phyloP scores from a whole-genome alignment of 2,329 filamentous ascomycete genomes.

The Paraphaeosphaeria sporulosa region DNA sequence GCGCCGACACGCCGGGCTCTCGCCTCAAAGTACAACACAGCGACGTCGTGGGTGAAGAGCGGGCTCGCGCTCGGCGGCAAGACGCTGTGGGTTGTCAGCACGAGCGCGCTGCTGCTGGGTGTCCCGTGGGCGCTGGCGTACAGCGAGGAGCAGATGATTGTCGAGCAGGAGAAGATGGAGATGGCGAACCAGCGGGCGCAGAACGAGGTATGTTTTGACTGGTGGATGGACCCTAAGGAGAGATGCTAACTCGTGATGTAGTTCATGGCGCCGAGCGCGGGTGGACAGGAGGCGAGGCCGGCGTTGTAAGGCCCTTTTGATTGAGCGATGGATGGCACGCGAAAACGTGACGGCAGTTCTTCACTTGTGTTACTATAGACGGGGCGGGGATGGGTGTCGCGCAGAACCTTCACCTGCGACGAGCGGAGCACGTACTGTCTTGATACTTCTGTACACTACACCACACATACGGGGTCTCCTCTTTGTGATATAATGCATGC shows the following conservation, averaged over 20 bases:
- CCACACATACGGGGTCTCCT: slow-evolving; percentile 3
- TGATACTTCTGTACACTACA: slow-evolving; percentile 13
- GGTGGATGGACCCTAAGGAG: not conserved
- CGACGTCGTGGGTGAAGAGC: slow-evolving; percentile 65
- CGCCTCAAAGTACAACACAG: slow-evolving; percentile 54
- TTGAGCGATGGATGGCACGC: not conserved
- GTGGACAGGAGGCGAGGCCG: slow-evolving; percentile 41
- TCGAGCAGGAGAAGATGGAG: slow-evolving; percentile 98
- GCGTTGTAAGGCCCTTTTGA: slow-evolving; percentile 38
- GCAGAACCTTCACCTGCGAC: not conserved
- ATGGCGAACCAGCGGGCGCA: slow-evolving; percentile 87
- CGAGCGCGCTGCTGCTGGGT: slow-evolving; percentile 85
- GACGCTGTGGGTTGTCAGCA: slow-evolving; percentile 89
- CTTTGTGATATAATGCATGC: slow-evolving; percentile 18
- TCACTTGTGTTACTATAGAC: slow-evolving; percentile 12
- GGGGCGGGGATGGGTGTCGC: slow-evolving; percentile 1
- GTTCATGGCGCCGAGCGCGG: slow-evolving; percentile 45
- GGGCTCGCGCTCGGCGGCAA: slow-evolving; percentile 79
- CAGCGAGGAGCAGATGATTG: slow-evolving; percentile 93
- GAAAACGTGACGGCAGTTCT: slow-evolving; percentile 18
- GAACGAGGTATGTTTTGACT: slow-evolving; percentile 68
- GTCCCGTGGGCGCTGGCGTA: slow-evolving; percentile 94
- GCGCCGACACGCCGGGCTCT: slow-evolving; percentile 73
- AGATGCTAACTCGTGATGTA: slow-evolving; percentile 25
- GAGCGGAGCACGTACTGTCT: slow-evolving; percentile 9